Evolutionary conservation across 768 basidiomycete species (phyloP), one percentile per base, ranked within the genome.

Genomic region (Gloeopeniophorella convolvens): DNA sequence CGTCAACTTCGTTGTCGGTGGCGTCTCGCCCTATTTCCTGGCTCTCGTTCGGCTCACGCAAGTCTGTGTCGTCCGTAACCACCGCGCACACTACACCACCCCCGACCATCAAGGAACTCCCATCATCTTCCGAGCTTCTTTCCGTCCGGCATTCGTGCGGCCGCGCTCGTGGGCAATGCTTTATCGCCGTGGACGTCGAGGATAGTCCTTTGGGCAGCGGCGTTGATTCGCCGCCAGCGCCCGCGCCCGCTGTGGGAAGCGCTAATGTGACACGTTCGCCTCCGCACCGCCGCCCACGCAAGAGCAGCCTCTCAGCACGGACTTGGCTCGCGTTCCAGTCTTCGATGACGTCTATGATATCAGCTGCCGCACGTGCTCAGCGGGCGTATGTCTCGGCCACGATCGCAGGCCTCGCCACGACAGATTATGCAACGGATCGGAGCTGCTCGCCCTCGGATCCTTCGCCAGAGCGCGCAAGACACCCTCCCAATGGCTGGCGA

Each of bases 361-460:
- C 40, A 42, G 47, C 36, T 45, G 56, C 52, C 30, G 73, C 72
- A 50, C 74, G 74, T 10, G 68, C 84, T 58, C 82, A 84, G 62
- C 69, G 67, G 16, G 78, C 75, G 30, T 83, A 82, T 56, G 72
- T 82, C 51, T 65, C 69, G 37, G 75, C 78, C 27, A 72, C 80
- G 5, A 64, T 76, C 61, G 77, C 77, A 62, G 63, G 72, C 24
- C 70, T 72, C 47, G 68, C 56, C 61, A 13, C 30, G 12, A 36
- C 44, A n/a, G 37, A 35, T 44, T 55, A 60, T 59, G 61, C 36
- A 47, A 64, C 39, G 9, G 46, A 45, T 15, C 40, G n/a, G 43
- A 30, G n/a, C 15, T 49, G 18, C 42, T 42, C 40, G 18, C 45
- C 57, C 18, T 36, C 49, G 45, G 51, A 64, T 56, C 46, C 62